These are phyloP conservation scores for Jamesozyma rosinii DNA, from an alignment of 805 yeast genomes.

Conservation along the genomic window DNA sequence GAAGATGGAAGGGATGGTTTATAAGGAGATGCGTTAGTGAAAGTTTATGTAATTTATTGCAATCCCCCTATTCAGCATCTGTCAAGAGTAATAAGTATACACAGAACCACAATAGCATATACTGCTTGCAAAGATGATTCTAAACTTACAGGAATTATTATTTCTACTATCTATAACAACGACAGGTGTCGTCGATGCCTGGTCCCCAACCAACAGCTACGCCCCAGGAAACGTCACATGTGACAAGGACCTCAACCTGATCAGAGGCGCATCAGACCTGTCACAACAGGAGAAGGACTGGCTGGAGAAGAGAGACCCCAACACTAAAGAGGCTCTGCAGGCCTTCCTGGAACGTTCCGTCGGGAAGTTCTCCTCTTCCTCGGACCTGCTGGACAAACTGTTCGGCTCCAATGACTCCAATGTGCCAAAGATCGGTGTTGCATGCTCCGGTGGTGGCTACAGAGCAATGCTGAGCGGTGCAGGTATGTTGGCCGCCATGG, in stretches of 20 bases:
- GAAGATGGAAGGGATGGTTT: too few species aligned
- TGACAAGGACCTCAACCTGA: constrained; percentile 33
- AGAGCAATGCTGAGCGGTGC: constrained; percentile 85
- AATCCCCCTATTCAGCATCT: too few species aligned
- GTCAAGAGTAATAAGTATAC: too few species aligned
- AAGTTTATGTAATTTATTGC: too few species aligned
- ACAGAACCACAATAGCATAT: too few species aligned
- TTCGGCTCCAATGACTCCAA: constrained; percentile 14
- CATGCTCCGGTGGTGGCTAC: constrained; percentile 84
- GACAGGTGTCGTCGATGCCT: constrained; percentile 9
- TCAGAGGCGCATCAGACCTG: constrained; percentile 40
- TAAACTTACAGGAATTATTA: constrained; percentile 1
- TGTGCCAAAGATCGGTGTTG: constrained; percentile 42
- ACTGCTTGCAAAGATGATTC: neutral
- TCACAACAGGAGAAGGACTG: constrained; percentile 41
- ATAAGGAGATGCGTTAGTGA: too few species aligned
- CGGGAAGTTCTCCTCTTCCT: constrained; percentile 17
- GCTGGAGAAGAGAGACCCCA: constrained; percentile 39
- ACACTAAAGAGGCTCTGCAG: constrained; percentile 37
- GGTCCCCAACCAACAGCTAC: constrained; percentile 42
- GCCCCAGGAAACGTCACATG: constrained; percentile 52
- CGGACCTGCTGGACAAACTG: constrained; percentile 11
- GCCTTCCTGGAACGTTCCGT: constrained; percentile 38
- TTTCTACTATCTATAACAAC: constrained; percentile 5
- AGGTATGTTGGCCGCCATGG: constrained; percentile 76